These are phyloP conservation scores for Starmerella kuoi DNA, from an alignment of 805 yeast genomes.

Conservation along the genomic window DNA sequence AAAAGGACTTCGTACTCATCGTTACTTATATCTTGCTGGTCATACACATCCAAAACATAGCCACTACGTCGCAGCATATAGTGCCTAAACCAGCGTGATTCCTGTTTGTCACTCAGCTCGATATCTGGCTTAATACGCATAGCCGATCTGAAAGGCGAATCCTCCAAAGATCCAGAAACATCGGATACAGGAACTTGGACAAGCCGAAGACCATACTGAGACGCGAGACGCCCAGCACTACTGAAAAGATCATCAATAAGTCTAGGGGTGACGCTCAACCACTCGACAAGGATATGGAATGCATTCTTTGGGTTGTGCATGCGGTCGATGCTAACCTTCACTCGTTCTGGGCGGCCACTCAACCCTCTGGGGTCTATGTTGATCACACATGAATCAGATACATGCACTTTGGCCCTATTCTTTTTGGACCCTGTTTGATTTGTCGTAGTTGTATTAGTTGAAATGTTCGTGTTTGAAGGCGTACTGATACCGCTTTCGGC, in stretches of 20 bases:
- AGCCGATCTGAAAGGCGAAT: constrained; percentile 81
- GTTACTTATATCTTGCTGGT: constrained; percentile 48
- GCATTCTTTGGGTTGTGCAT: constrained; percentile 93
- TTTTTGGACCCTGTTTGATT: background rate
- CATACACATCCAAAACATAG: constrained; percentile 51
- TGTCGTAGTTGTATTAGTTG: background rate
- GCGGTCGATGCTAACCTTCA: constrained; percentile 77
- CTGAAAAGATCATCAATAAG: constrained; percentile 66
- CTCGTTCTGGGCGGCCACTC: constrained; percentile 65
- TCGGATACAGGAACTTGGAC: constrained; percentile 92
- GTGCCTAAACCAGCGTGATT: constrained; percentile 53
- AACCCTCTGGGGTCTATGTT: constrained; percentile 53
- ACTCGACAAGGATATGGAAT: constrained; percentile 79
- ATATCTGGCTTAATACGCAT: constrained; percentile 54
- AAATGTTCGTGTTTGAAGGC: background rate
- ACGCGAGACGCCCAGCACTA: constrained; percentile 72
- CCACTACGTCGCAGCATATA: constrained; percentile 57
- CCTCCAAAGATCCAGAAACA: constrained; percentile 56
- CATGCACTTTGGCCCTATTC: constrained; percentile 10
- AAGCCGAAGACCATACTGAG: constrained; percentile 63
- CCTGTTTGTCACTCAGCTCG: constrained; percentile 34
- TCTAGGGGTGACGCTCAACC: constrained; percentile 85
- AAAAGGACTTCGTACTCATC: constrained; percentile 53
- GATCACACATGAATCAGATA: constrained; percentile 18
- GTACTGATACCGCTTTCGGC: background rate